Evolutionary conservation across 1,139 yeast species (phyloP).

Genomic region (Debaryomyces coudertii): DNA sequence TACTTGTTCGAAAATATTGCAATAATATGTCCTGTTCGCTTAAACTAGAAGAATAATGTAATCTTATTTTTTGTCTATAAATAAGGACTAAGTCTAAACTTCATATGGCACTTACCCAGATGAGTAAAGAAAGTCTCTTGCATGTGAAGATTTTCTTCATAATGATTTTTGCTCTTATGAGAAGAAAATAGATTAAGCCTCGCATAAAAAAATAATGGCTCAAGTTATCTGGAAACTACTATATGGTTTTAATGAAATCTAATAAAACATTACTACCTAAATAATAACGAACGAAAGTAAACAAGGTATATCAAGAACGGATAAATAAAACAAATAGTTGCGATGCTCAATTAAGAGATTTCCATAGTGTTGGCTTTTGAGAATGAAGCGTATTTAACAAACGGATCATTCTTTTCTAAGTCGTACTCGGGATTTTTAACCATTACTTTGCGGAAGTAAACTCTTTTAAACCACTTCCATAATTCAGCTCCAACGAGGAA

Average conservation of each 20-base stretch:
- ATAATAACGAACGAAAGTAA: neutral
- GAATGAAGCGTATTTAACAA: slow-evolving; percentile 56
- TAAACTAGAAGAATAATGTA: no score
- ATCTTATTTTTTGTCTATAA: no score
- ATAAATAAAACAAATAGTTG: neutral
- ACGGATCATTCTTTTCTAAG: slow-evolving; percentile 59
- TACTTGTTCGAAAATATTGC: no score
- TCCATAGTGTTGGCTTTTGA: slow-evolving; percentile 47
- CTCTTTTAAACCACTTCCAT: slow-evolving; percentile 70
- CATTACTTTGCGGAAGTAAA: slow-evolving; percentile 45
- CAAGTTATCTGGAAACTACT: no score
- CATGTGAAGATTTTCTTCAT: no score
- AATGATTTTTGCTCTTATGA: no score
- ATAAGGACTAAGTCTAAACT: no score
- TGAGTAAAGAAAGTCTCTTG: no score
- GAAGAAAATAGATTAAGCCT: no score
- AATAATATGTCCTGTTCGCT: no score
- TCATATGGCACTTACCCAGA: no score
- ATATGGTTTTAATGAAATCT: neutral
- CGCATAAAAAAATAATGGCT: no score
- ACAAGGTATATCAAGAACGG: neutral
- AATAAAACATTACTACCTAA: neutral
- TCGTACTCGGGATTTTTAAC: slow-evolving; percentile 61
- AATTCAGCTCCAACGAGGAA: slow-evolving; percentile 65
- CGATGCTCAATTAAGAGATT: neutral